These are phyloP conservation scores for Ramaria rubella DNA, from an alignment of 768 basidiomycete species.

Conservation along the genomic window DNA sequence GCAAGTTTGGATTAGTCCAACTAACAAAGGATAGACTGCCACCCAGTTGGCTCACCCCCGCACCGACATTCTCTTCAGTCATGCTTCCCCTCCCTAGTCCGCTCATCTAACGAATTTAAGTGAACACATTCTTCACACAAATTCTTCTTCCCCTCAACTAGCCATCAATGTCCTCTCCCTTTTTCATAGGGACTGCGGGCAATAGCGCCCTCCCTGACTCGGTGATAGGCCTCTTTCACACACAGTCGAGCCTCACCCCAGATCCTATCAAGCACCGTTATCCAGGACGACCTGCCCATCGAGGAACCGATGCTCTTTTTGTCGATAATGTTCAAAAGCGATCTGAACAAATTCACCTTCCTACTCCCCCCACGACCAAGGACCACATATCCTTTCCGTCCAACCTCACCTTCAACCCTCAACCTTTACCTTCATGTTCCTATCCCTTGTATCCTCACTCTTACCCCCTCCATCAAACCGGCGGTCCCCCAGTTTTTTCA, in stretches of 20 bases:
- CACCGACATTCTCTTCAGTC: neutral
- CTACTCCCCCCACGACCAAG: neutral
- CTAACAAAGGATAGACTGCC: neutral
- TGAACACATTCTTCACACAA: neutral
- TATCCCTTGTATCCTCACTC: no score
- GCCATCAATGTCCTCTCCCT: neutral
- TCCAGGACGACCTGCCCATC: neutral
- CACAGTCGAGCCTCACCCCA: neutral
- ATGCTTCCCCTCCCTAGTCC: neutral
- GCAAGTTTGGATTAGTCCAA: neutral
- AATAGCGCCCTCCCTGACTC: neutral
- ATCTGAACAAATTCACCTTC: neutral
- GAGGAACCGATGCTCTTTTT: neutral
- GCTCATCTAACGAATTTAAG: neutral
- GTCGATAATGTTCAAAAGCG: neutral
- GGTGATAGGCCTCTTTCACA: neutral
- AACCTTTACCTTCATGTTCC: no score
- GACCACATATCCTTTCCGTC: no score
- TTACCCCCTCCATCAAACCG: no score
- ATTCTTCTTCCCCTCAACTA: neutral
- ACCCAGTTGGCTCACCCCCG: neutral
- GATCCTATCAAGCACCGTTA: neutral
- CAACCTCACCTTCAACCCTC: no score
- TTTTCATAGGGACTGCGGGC: neutral
- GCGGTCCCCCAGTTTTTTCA: no score